phyloP scores from a whole-genome alignment of 192 early-diverging fungal species.

The Linnemannia exigua region DNA sequence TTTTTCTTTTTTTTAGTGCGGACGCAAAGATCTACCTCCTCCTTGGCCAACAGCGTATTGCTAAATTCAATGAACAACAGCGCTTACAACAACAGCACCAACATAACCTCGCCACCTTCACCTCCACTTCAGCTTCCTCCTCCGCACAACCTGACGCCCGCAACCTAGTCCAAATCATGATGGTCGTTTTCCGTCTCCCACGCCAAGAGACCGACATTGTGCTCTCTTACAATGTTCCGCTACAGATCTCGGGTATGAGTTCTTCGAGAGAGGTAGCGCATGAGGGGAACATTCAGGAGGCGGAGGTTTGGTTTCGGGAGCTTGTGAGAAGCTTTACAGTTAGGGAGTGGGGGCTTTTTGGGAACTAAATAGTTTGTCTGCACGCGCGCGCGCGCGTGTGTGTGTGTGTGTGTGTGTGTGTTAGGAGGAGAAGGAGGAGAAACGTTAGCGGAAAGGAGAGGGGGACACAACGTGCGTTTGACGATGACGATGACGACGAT shows the following conservation, averaged over 20 bases:
- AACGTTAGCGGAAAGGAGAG: no score
- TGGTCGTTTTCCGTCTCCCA: slow-evolving; percentile 82
- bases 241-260: slow-evolving; percentile 65
- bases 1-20: slow-evolving; percentile 21
- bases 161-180: slow-evolving; percentile 75
- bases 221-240: slow-evolving; percentile 81
- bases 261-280: slow-evolving; percentile 60
- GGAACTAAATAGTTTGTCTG: no score
- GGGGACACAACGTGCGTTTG: no score
- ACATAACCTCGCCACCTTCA: neutral
- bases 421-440: no score
- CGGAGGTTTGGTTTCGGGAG: slow-evolving; percentile 58
- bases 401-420: no score
- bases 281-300: slow-evolving; percentile 49
- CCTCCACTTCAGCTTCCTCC: neutral
- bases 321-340: slow-evolving; percentile 61
- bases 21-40: slow-evolving; percentile 66
- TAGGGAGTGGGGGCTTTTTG: slow-evolving; percentile 74
- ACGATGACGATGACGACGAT: no score
- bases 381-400: no score
- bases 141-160: slow-evolving; percentile 42
- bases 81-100: slow-evolving; percentile 10
- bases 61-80: slow-evolving; percentile 84
- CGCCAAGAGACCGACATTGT: slow-evolving; percentile 81
- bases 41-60: slow-evolving; percentile 74